These are phyloP conservation scores for Xeromyces bisporus DNA, from an alignment of 495 filamentous ascomycete species.

Conservation along the genomic window DNA sequence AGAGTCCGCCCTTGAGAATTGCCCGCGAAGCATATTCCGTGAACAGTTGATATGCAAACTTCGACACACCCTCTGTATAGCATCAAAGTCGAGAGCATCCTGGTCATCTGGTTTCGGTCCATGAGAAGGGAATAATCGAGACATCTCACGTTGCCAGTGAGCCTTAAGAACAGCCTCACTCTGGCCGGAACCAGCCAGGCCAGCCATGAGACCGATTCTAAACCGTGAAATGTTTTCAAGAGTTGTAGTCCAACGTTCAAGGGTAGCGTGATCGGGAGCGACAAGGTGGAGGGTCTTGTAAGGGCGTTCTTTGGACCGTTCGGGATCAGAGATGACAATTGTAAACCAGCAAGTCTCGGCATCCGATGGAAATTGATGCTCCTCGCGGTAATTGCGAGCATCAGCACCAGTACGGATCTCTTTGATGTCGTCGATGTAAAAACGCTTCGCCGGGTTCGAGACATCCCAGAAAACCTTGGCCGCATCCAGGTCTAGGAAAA, in stretches of 20 bases:
- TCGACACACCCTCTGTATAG: constrained; percentile 67
- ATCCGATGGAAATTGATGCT: constrained; percentile 48
- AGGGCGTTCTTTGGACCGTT: constrained; percentile 46
- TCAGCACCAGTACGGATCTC: constrained; percentile 77
- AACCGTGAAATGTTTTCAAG: constrained; percentile 66
- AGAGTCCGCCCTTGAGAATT: constrained; percentile 59
- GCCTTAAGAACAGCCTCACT: constrained; percentile 62
- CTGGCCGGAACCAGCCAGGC: constrained; percentile 51
- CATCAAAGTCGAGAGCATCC: constrained; percentile 54
- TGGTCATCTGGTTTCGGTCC: constrained; percentile 38
- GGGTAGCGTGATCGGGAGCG: constrained; percentile 47
- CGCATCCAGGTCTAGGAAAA: constrained; percentile 61
- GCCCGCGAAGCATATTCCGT: constrained; percentile 50
- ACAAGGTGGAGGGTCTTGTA: constrained; percentile 73
- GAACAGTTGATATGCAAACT: constrained; percentile 81
- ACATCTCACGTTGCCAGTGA: constrained; percentile 82
- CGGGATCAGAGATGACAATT: constrained; percentile 58
- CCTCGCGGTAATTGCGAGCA: constrained; percentile 75
- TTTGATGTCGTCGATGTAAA: constrained; percentile 89
- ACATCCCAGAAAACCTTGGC: constrained; percentile 81
- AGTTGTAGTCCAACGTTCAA: constrained; percentile 64
- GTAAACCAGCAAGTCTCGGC: constrained; percentile 66
- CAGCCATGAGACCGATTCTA: constrained; percentile 76
- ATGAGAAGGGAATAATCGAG: constrained; percentile 40
- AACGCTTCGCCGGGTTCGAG: constrained; percentile 56